Evolutionary conservation across 768 basidiomycete species (phyloP), one percentile per base, ranked within the genome.

Genomic region (Pholiota molesta): DNA sequence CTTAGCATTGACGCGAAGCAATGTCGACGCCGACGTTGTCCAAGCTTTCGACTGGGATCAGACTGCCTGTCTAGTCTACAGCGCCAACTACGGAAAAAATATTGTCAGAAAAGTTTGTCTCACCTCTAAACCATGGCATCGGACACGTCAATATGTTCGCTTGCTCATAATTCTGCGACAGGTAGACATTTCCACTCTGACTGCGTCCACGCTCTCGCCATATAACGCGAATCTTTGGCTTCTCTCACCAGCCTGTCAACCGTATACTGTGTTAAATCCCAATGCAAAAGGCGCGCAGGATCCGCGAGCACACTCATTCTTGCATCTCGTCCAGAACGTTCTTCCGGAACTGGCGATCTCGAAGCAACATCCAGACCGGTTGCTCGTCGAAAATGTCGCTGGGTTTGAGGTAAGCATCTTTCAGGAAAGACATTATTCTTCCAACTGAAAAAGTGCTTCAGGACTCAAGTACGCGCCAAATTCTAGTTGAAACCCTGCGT

Each of bases 21-120:
- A 66, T 10, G 74, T 84, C 49, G 66, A 77, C 19, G 85, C 78
- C 5, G 66, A 72, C 0, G 79, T 90, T 33, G 75, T 87, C 5
- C 83, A 82, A 62, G 90, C 92, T n/a, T 92, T 88, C 69, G 92
- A 94, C 71, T 92, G 91, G 90, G 91, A 93, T 75, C 90, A 86
- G 66, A 79, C 78, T 19, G 90, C 90, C 37, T 88, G 86, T 66
- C 80, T 80, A 57, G 90, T 91, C 17, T 94, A 94, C 72, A 74
- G 73, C 19, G 79, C 81, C 19, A 92, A 93, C 72, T 75, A 86
- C 69, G 83, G 83, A 6, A 68, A 77, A 23, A 68, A 84, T 29
- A 81, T 84, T 16, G 72, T 74, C 68, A 89, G 84, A 76, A 89
- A 89, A 65, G 72, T 53, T 35, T 52, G 40, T 29, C 35, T 13